Conservation (phyloP, 1,284 basidiomycete genomes). For the Ustilago bromivora region DNA sequence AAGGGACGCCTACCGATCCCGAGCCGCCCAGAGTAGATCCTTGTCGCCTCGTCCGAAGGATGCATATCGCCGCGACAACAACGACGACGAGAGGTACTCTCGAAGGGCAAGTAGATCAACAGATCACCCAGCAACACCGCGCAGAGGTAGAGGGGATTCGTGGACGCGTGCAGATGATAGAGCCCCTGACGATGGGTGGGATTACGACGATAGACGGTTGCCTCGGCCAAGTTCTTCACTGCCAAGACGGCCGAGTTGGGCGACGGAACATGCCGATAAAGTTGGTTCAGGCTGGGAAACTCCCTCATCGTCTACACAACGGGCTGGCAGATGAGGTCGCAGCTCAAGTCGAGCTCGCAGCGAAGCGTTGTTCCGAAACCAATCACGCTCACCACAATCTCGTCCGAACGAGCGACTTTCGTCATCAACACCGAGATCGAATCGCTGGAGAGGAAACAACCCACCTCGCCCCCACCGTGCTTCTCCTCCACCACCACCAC, state of each 20-base stretch:
- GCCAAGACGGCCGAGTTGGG: slow-evolving; percentile 22
- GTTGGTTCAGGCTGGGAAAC: not conserved
- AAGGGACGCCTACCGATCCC: not conserved
- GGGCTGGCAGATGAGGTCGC: not conserved
- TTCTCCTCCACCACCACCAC: slow-evolving; percentile 4
- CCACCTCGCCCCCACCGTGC: not conserved
- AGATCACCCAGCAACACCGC: slow-evolving; percentile 16
- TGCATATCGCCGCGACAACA: not conserved
- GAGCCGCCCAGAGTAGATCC: slow-evolving; percentile 3
- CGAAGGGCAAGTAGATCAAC: slow-evolving; percentile 1
- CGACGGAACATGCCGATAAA: not conserved
- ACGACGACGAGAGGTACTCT: not conserved
- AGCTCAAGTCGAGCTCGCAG: not conserved
- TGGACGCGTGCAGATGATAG: slow-evolving; percentile 17
- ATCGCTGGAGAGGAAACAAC: slow-evolving; percentile 7
- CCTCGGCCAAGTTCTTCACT: not conserved
- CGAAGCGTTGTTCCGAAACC: slow-evolving; percentile 21
- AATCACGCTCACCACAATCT: slow-evolving; percentile 16
- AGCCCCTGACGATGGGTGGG: not conserved
- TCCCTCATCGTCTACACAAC: not conserved
- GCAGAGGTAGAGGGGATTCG: slow-evolving; percentile 9
- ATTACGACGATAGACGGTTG: not conserved
- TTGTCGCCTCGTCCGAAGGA: slow-evolving; percentile 14
- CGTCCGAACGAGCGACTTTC: slow-evolving; percentile 3
- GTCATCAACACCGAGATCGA: not conserved